Evolutionary conservation across 768 basidiomycete genomes (phyloP), one percentile per base, ranked within the genome.

Genomic region (Suillus luteus): DNA sequence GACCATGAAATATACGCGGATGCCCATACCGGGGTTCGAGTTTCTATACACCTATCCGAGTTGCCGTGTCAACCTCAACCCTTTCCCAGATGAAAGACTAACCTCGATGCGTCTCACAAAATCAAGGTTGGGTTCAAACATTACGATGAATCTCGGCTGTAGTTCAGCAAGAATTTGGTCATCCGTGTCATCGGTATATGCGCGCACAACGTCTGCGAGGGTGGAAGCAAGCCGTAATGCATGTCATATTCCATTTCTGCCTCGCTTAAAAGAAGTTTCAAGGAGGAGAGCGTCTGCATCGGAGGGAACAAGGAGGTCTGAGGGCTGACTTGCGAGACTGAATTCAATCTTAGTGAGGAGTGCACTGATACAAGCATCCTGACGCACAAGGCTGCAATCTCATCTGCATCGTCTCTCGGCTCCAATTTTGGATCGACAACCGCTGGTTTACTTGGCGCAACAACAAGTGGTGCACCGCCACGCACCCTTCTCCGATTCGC

Each of bases 1-100:
- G n/a, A 94, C 80, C 91, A 97, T 91, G 73, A 98, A 95, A 76
- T 99, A 99, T 2, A 98, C 91, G 15, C 96, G 82, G 0, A 99
- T 87, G 0, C 83, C 89, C 7, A 96, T 76, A 0, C 93, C 93
- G 0, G 93, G 90, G 76, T 90, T 88, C 3, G 90, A 86, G 62
- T 88, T 91, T 68, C 91, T 87, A 74, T 96, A 98, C 0, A 94
- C 91, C 94, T 95, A 65, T 43, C 60, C 46, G n/a, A 11, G 9
- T 55, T 49, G 38, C 2, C 22, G 19, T 27, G 14, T 59, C 19
- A 46, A 11, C 10, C 8, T 49, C n/a, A 22, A 27, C 57, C 15
- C 19, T n/a, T 22, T 57, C 33, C 37, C n/a, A 2, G 51, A 24
- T 55, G 27, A 43, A 46, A 48, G 3, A 67, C 84, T 61, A 60